Base-by-base conservation (phyloP, 257 asterid genomes). In the Forsythia suspensa region DNA sequence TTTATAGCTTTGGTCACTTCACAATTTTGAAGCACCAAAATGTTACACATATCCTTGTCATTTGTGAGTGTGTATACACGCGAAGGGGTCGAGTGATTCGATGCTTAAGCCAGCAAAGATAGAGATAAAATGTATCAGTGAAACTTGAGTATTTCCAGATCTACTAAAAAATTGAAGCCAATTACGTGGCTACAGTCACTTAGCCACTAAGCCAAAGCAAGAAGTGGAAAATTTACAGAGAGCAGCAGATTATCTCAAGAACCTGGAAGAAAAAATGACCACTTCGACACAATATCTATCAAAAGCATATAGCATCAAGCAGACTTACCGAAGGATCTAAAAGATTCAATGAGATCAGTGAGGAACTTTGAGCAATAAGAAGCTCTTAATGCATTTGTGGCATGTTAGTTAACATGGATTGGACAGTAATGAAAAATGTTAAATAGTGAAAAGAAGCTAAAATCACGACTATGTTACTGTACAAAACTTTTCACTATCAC, bases 41-140 rank as follows among this genome's bases (percentile, higher is more conserved):
- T 38, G 38, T 40, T 71, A 65, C 39, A 67, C 59, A 29, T 10
- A 63, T 40, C 85, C 48, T 69, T 29, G 21, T 79, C 80, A 79
- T 57, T 63, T 24, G 20, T 46, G 12, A 12, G 55, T 11, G 18
- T 46, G 52, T 11, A 12, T 46, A 46, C 2, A 4, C 55, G 4
- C n/a, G 4, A 46, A 46, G 55, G 18, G 3, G 55, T 46, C 2
- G 18, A 46, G 55, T 11, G 3, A 46, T 3, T 13, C 6, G 18
- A 12, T 46, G 10, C 18, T 3, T 12, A 46, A 44, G 13, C 12
- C 55, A 46, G 15, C 12, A 2, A 44, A 29, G 34, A 0, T 29
- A 29, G 34, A 29, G 34, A 29, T 1, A 29, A 29, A 29, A 29
- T 29, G 51, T 11, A 10, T 10, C 51, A 11, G 3, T 44, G 51